Evolutionary conservation across 2,329 filamentous ascomycete genomes (phyloP), one percentile per base, ranked within the genome.

Genomic region (Aspergillus cejpii): DNA sequence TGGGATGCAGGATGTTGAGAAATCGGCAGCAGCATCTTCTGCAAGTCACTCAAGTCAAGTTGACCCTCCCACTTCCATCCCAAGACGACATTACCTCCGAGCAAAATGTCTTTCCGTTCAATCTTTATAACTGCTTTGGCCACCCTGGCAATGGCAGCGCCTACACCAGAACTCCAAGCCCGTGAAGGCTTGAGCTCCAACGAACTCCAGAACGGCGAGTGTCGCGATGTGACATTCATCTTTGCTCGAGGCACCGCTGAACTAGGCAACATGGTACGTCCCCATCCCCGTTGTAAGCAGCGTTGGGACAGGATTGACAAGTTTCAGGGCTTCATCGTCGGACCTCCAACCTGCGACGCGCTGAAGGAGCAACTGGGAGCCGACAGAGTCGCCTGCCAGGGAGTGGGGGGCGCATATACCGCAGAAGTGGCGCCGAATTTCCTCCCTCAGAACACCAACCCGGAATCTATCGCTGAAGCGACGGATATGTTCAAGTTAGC

Each of bases 321-420:
- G 3, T 8, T 20, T 39, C n/a, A 66, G 63, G 63, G 63, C 5
- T 48, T 48, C 6, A 44, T 63, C 26, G 53, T 60, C 37, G 63
- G 63, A 7, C 59, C 60, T 2, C 51, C 50, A 14, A 53, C 59
- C 38, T 66, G 63, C 54, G 28, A 38, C n/a, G 48, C 33, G 1
- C 44, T 66, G 20, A 59, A 63, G 29, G 11, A 15, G 1, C 31
- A 53, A 5, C 45, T 62, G 10, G 56, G 56, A n/a, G 11, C 38
- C 17, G 56, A 50, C 37, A 46, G 52, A 11, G 57, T 64, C 19
- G 62, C 58, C 37, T 64, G 73, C 17, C 72, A 75, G 50, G 73
- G 73, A 11, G 69, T 75, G 11, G 64, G 64, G 3, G 61, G 59
- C 26, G 66, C 66, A 5, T 75, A 75, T 56, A 55, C 44, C 1